These are phyloP conservation scores for Solanum arcanum DNA, from an alignment of 257 asterid genomes.

Conservation along the genomic window DNA sequence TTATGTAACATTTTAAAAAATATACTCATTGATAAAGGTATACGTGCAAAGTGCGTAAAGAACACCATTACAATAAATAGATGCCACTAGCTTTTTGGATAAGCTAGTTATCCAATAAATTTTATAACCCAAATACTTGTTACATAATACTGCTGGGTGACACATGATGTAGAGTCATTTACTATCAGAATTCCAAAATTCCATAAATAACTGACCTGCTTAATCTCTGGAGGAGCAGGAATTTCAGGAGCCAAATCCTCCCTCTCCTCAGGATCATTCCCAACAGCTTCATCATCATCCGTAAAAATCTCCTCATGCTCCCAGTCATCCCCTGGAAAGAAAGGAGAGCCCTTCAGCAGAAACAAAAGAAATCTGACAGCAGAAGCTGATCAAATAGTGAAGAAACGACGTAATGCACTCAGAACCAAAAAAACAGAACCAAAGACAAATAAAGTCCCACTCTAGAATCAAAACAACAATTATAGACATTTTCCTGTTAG, in stretches of 20 bases:
- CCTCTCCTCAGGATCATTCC: constrained; percentile 82
- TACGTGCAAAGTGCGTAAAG: not conserved
- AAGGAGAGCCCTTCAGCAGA: not conserved
- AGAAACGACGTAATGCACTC: not conserved
- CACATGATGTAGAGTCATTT: not conserved
- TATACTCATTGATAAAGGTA: not conserved
- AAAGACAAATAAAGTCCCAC: not conserved
- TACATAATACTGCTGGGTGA: not conserved
- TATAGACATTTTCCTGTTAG: not conserved
- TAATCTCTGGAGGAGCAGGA: constrained; percentile 97
- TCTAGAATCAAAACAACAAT: not conserved
- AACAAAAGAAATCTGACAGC: not conserved
- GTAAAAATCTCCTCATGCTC: constrained; percentile 98
- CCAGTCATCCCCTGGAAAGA: constrained; percentile 88
- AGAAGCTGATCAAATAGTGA: not conserved
- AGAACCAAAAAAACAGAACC: not conserved
- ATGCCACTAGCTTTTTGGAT: not conserved
- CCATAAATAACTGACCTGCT: constrained; percentile 44
- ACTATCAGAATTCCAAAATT: not conserved
- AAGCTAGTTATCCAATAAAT: not conserved
- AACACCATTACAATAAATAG: not conserved
- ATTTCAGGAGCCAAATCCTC: constrained; percentile 95
- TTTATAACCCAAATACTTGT: not conserved
- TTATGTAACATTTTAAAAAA: not conserved
- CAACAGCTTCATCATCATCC: constrained; percentile 90